Evolutionary conservation across 345 rosid species (phyloP), one percentile per base, ranked within the genome.

Genomic region (Isatis tinctoria): DNA sequence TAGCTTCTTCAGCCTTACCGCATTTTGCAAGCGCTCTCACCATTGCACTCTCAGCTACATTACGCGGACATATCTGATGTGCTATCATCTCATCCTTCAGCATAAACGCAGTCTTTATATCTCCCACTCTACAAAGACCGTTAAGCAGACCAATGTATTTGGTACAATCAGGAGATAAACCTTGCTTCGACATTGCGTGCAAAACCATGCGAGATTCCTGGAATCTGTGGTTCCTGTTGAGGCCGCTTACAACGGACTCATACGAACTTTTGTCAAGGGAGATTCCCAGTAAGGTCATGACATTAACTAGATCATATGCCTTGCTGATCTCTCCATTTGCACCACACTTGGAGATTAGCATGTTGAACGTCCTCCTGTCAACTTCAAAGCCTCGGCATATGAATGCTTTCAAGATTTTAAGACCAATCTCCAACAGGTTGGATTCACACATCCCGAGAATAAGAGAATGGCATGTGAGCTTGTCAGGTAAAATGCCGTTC

Each of bases 11-110:
- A 67, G 86, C 81, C 86, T 89, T 91, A 32, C 98, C 89, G 60
- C 86, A 88, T 64, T 63, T 84, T 16, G 96, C 97, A 74, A 93
- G 86, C 5, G 85, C 97, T 83, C 97, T 85, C n/a, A 91, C 88
- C 80, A 90, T 63, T 59, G 97, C 90, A 80, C 97, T 89, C 82
- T 89, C 97, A 45, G 91, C 96, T 78, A 89, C 87, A 70, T 81
- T 84, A 33, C 13, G 54, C 6, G 90, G 74, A 80, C 75, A 62
- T 36, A 80, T 67, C 53, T 83, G 82, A 52, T 68, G 62, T 44
- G 78, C 67, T 73, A 74, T 72, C 94, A 93, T 88, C 80, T 89
- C 91, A 54, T 91, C 88, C 78, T 81, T 93, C 70, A 93, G 47
- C 81, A 26, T 63, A 76, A 89, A 84, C 36, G 93, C 98, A 44